Evolutionary conservation across 805 yeast species (phyloP).

Genomic region (Saccharomycopsis lassenensis): DNA sequence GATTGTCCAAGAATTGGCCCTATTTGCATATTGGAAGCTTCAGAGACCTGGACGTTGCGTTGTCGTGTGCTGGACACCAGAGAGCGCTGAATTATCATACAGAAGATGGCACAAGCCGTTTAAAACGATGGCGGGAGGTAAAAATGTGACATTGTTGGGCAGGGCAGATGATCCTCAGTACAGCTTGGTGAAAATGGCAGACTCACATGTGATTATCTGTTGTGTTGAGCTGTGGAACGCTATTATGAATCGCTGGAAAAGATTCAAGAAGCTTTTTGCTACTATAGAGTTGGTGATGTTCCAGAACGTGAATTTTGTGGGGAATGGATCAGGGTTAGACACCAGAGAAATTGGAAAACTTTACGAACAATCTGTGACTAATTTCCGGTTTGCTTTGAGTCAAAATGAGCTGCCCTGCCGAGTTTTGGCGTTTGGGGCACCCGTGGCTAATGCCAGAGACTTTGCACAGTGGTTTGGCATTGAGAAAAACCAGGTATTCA

Average conservation of each 20-base stretch:
- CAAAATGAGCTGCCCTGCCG: conserved; percentile 39
- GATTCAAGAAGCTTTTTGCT: conserved; percentile 59
- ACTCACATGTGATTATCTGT: conserved; percentile 57
- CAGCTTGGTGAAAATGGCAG: conserved; percentile 46
- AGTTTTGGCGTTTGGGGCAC: conserved; percentile 56
- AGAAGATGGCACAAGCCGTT: conserved; percentile 46
- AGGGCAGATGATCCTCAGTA: conserved; percentile 36
- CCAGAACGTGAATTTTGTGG: conserved; percentile 64
- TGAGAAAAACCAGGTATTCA: conserved; percentile 46
- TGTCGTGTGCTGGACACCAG: conserved; percentile 58
- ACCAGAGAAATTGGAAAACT: conserved; percentile 39
- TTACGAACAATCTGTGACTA: conserved; percentile 61
- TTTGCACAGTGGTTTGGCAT: conserved; percentile 84
- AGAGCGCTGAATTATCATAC: conserved; percentile 35
- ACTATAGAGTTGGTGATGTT: conserved; percentile 56
- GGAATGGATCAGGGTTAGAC: too few relatives aligned
- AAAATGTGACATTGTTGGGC: conserved; percentile 43
- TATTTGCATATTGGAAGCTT: conserved; percentile 56
- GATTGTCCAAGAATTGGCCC: conserved; percentile 57
- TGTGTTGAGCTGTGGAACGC: conserved; percentile 74
- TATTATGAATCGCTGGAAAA: conserved; percentile 69
- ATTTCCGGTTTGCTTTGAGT: conserved; percentile 59
- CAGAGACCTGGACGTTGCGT: conserved; percentile 59
- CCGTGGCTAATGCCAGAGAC: conserved; percentile 67
- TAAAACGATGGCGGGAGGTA: conserved; percentile 42